Base-by-base conservation (phyloP, 148 eudicot species). In the Persicaria maculosa region DNA sequence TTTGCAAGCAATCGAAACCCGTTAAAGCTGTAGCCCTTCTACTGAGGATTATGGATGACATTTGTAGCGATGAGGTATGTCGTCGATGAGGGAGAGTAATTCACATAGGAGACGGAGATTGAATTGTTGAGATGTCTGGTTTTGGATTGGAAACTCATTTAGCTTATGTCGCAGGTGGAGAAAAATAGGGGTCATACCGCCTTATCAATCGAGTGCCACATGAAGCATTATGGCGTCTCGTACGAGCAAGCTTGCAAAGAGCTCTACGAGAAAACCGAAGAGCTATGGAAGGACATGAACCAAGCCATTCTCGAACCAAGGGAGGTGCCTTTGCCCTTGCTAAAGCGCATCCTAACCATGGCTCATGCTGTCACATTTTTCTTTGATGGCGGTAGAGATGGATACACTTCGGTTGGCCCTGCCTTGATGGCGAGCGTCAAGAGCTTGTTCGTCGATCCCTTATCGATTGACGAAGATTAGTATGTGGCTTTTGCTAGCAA, bases 211-310 rank as follows among this genome's bases (percentile, higher is more conserved):
- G 52, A 48, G 52, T 48, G 52, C 8, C 12, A 48, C 12, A 48
- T 48, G 52, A 48, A 3, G 52, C 52, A 48, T 48, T 48, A 48
- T 12, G 52, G 12, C 3, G 11, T 48, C 9, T 48, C 52, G 8
- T 48, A 48, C 52, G 12, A 48, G 12, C 12, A 48, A 48, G 52
- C 52, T 2, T 48, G 52, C 52, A 48, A 48, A 48, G 9, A 8
- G 52, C 52, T 48, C 52, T 9, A 48, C 12, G 52, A 48, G 15
- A 48, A 48, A 48, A 48, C 52, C 12, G 3, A 8, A 9, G 12
- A 48, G 12, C 52, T 48, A 48, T 48, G 52, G 52, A 48, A 48
- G 52, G 52, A 48, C 52, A 8, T 48, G 1, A 79, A 79, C n/a
- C 44, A 74, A 57, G 81, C 53, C 5, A 25, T 61, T 44, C 74